Base-by-base conservation (phyloP, 495 filamentous ascomycete species). In the Pseudoneurospora amorphoporcata region DNA sequence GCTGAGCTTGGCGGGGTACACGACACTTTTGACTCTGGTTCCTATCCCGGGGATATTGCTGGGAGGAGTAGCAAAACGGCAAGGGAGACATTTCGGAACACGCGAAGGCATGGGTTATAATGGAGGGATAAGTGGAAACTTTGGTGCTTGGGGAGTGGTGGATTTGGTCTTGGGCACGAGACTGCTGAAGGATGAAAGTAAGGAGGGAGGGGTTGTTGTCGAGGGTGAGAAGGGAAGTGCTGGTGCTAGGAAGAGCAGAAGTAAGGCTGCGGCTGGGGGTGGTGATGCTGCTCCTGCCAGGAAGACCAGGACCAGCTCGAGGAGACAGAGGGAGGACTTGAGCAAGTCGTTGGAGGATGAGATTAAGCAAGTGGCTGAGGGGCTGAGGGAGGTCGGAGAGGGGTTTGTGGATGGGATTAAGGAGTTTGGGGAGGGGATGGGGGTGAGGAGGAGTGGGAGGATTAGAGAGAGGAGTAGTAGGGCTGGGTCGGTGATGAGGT, bases 151-250 rank as follows among this genome's bases (percentile, higher is more conserved):
- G 87, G 94, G 94, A 2, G 74, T 97, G 8, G 42, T 95, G 74
- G 94, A 98, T 79, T 93, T 91, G 88, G 68, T 89, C 1, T 83
- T 86, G 76, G 91, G 92, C n/a, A 94, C 94, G 4, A 88, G 84
- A 12, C 77, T 90, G 17, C 14, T 65, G 23, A 65, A 35, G 29
- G 29, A 65, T 65, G 53, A 35, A 14, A 35, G 23, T 65, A 16
- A 12, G 53, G 29, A 37, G 29, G 86, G 84, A 5, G 86, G 86
- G 76, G 83, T 88, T 9, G 83, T 89, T 29, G 82, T 90, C 37
- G 84, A 88, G 73, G 82, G 89, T 42, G 82, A 83, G 38, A 80
- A 81, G 39, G 82, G 35, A 37, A 5, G 35, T 37, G 3, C 35
- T 37, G 5, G 35, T 37, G 35, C 35, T 37, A 84, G 2, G 89